A percentile compares a stretch with the other conserved stretches of the same genome.
phyloP scores from a whole-genome alignment of 345 rosid genomes.

The Salix purpurea region DNA sequence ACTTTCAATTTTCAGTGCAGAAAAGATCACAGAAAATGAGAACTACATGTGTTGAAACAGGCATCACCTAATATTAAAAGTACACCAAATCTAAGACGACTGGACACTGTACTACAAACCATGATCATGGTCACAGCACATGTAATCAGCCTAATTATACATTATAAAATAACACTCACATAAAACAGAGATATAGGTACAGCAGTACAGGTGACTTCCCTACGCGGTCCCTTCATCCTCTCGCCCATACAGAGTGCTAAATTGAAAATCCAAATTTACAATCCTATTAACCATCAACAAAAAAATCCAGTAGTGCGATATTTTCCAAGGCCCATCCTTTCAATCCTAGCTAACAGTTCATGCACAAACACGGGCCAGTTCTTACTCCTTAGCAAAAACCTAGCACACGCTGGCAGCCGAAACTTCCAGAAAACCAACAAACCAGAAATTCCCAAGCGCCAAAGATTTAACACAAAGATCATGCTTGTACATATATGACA shows the following conservation, averaged over 20 bases:
- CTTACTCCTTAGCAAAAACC: background rate
- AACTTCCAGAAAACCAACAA: background rate
- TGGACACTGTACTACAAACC: too few species aligned
- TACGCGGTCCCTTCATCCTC: background rate
- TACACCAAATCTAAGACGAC: too few species aligned
- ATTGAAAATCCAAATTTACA: too few species aligned
- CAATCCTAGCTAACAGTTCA: background rate
- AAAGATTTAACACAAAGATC: background rate
- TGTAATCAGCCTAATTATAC: too few species aligned
- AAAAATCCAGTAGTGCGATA: background rate
- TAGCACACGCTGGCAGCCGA: background rate
- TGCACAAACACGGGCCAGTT: background rate
- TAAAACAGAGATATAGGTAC: too few species aligned
- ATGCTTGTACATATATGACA: background rate
- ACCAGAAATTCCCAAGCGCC: background rate
- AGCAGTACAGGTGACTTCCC: too few species aligned
- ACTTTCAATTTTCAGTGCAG: background rate
- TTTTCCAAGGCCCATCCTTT: background rate
- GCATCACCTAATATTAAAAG: background rate
- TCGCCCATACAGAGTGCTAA: background rate
- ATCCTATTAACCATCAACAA: background rate
- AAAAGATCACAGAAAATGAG: background rate
- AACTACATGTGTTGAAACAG: background rate
- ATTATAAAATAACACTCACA: too few species aligned
- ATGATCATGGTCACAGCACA: too few species aligned